A percentile compares a stretch with the other conserved stretches of the same genome.
Evolutionary conservation across 805 yeast species (phyloP).

Genomic region (Yarrowia porcina): DNA sequence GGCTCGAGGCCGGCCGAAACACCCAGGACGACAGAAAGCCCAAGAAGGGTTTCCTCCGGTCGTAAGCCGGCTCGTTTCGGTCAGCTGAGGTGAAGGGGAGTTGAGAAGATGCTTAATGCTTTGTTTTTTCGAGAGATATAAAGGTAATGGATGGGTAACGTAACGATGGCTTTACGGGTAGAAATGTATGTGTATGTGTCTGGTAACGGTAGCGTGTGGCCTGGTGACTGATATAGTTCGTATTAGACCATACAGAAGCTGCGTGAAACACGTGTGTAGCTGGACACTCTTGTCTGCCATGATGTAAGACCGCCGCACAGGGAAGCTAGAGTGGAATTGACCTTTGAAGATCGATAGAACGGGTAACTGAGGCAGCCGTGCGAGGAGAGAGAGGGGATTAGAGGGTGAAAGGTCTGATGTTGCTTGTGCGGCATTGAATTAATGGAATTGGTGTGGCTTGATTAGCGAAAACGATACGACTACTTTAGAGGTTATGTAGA

Average conservation of each 20-base stretch:
- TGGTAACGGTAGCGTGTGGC: too few species aligned
- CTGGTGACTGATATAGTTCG: too few species aligned
- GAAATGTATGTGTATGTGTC: too few species aligned
- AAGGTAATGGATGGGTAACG: constrained; percentile 1
- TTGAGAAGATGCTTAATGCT: constrained; percentile 13
- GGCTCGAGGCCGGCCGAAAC: constrained; percentile 43
- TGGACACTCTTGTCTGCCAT: not conserved
- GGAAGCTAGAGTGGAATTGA: not conserved
- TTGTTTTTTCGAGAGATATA: not conserved
- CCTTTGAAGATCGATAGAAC: not conserved
- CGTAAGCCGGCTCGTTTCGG: not conserved
- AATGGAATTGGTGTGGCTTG: too few species aligned
- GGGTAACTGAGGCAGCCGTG: not conserved
- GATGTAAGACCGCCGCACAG: not conserved
- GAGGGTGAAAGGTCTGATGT: not conserved
- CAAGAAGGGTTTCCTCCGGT: constrained; percentile 23
- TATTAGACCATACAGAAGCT: too few species aligned
- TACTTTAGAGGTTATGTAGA: too few species aligned
- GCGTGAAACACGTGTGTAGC: too few species aligned
- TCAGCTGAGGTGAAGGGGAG: not conserved
- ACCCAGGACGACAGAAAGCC: constrained; percentile 23
- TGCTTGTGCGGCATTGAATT: not conserved
- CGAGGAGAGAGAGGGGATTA: not conserved
- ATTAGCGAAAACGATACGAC: too few species aligned
- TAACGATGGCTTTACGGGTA: not conserved